Base-by-base conservation (phyloP, 495 filamentous ascomycete species). In the Entonaema liquescens region DNA sequence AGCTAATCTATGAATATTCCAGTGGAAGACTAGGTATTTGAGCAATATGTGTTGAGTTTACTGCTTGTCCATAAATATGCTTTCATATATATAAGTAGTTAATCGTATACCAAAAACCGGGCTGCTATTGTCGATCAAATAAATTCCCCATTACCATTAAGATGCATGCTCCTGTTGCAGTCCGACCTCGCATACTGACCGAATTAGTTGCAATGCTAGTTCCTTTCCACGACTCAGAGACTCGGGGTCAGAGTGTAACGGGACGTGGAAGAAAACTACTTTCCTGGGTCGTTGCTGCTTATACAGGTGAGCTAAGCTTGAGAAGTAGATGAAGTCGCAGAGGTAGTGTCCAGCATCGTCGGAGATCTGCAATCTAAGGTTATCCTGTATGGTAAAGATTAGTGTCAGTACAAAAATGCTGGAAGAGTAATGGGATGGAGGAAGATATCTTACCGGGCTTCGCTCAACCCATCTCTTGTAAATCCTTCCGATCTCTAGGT, bases 251-350 rank as follows among this genome's bases (percentile, higher is more conserved):
- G 82, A 77, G 3, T 88, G 84, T 9, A 84, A 83, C 7, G 93
- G 93, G 1, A 96, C 91, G 75, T 97, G 93, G 60, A 95, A 79
- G 75, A 97, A 97, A 28, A 90, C 76, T 15, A 93, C 89, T 58
- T 86, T 89, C 47, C 82, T 82, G 54, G 83, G 80, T 38, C 81
- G 75, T 21, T 82, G 81, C 5, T 81, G 79, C 77, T 82, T 84
- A 54, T 81, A 77, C 19, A 88, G 79, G 64, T 80, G 79, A 19
- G 89, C 85, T 76, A 97, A 72, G 67, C 88, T 92, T 5, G 90
- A 90, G 80, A 89, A 96, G 78, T 92, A 95, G 54, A 91, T 94
- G 75, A 94, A 97, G 71, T 95, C 93, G 76, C 93, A 97, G 15
- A 95, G 81, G 74, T 91, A 97, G 49, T 87, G 89, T 0, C 93